Conservation (phyloP, 257 asterid species). For the Solanum phureja region DNA sequence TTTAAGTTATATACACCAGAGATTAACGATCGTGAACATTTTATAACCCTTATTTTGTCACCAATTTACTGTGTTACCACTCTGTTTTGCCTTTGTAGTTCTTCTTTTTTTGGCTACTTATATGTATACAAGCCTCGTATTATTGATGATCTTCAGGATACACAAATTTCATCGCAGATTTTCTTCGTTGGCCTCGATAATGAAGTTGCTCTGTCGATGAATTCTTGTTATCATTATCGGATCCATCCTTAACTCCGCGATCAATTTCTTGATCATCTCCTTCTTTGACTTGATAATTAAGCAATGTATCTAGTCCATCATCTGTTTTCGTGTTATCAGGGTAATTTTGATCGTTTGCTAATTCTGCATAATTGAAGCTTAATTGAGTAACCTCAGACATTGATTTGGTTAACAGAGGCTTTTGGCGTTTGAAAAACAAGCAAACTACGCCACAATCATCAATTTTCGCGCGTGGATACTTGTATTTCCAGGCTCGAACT, state of each 20-base stretch:
- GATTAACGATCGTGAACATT: background rate
- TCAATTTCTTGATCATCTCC: constrained; percentile 10
- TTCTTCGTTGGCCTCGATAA: background rate
- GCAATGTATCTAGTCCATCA: constrained; percentile 69
- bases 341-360: constrained; percentile 11
- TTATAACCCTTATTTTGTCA: background rate
- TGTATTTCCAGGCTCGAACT: constrained; percentile 53
- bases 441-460: constrained; percentile 72
- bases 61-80: background rate
- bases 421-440: constrained; percentile 52
- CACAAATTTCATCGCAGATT: background rate
- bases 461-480: constrained; percentile 51
- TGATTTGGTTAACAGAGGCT: constrained; percentile 40
- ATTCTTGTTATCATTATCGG: background rate
- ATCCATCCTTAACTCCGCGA: background rate
- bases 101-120: background rate
- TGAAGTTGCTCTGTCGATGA: constrained; percentile 4
- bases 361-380: constrained; percentile 33
- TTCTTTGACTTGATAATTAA: constrained; percentile 20
- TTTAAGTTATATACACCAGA: background rate
- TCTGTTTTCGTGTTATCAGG: constrained; percentile 27
- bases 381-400: constrained; percentile 29
- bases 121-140: background rate
- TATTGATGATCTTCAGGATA: background rate
- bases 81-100: background rate